phyloP scores from a whole-genome alignment of 495 filamentous ascomycete species.

The Talaromyces wortmannii region DNA sequence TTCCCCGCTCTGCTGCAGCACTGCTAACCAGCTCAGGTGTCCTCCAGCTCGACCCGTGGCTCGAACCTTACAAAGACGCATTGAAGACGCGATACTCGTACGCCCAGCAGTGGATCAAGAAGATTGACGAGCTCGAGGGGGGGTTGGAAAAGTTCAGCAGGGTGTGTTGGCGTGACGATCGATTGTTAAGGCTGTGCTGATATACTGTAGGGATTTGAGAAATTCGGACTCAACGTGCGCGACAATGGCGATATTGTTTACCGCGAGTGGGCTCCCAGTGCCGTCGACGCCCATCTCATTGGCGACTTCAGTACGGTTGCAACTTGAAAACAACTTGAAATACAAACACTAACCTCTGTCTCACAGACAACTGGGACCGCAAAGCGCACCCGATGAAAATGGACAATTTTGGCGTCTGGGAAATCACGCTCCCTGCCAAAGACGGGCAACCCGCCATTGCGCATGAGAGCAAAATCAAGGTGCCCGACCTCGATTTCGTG shows the following conservation, averaged over 20 bases:
- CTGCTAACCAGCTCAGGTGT: conserved; percentile 53
- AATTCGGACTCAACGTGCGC: conserved; percentile 72
- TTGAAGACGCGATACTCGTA: conserved; percentile 70
- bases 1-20: background rate
- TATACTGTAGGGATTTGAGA: conserved; percentile 64
- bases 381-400: conserved; percentile 79
- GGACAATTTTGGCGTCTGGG: conserved; percentile 81
- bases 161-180: conserved; percentile 35
- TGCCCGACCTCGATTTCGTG: conserved; percentile 21
- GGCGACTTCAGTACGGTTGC: conserved; percentile 96
- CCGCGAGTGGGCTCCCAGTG: conserved; percentile 95
- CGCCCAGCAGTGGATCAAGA: conserved; percentile 84
- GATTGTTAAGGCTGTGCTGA: background rate
- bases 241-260: conserved; percentile 82
- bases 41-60: conserved; percentile 80
- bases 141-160: conserved; percentile 89
- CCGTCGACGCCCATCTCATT: conserved; percentile 74
- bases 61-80: conserved; percentile 74
- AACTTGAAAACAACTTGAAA: too few species aligned
- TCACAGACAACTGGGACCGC: conserved; percentile 84
- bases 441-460: conserved; percentile 73
- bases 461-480: conserved; percentile 94
- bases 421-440: conserved; percentile 68
- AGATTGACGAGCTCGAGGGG: conserved; percentile 75
- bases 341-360: too few species aligned